Conservation (phyloP, 129 eudicot species). For the Centella asiatica region DNA sequence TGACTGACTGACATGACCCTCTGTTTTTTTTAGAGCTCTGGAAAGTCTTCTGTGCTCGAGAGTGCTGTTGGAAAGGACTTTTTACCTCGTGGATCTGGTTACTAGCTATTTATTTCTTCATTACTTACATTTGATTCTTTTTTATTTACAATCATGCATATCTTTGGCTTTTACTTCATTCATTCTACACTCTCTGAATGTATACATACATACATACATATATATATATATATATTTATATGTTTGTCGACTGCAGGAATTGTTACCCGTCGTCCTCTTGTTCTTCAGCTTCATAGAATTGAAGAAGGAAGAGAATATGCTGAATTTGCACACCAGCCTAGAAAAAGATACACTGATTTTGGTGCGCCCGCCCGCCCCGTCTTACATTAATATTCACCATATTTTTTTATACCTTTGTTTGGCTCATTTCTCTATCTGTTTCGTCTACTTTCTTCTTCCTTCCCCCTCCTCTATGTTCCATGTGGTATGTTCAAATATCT, state of each 20-base stretch:
- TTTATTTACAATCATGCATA: no score
- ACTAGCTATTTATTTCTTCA: no score
- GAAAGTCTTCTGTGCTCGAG: slow-evolving; percentile 89
- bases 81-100: slow-evolving; percentile 97
- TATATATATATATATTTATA: no score
- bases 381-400: no score
- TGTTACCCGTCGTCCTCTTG: slow-evolving; percentile 99
- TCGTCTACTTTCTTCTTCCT: no score
- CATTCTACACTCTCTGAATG: not conserved
- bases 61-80: slow-evolving; percentile 87
- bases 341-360: slow-evolving; percentile 75
- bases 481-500: not conserved
- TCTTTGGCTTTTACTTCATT: no score
- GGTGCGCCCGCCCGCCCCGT: no score
- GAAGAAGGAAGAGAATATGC: slow-evolving; percentile 88
- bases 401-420: not conserved
- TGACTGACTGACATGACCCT: no score
- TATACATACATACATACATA: no score
- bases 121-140: no score
- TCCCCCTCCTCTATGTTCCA: no score
- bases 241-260: slow-evolving; percentile 45
- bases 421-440: not conserved
- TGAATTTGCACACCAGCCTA: slow-evolving; percentile 82
- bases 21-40: slow-evolving; percentile 55
- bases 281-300: slow-evolving; percentile 73